phyloP scores from a whole-genome alignment of 2,329 filamentous ascomycete species.

The Albifimbria verrucaria region DNA sequence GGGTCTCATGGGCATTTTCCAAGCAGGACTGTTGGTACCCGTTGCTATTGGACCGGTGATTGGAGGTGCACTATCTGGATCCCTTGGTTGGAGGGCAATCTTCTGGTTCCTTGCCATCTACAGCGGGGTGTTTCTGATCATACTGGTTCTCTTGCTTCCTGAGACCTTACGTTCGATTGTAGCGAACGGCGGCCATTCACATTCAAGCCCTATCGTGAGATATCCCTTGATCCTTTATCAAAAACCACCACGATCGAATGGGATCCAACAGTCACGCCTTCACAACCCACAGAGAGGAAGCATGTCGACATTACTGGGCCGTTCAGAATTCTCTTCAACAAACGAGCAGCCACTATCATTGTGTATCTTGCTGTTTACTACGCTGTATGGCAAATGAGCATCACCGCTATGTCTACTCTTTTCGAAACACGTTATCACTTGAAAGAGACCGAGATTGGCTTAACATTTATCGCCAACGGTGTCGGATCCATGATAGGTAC shows the following conservation, averaged over 20 bases:
- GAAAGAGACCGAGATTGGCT: conserved; percentile 40
- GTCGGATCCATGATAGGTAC: conserved; percentile 52
- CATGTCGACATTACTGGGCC: conserved; percentile 41
- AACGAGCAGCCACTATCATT: conserved; percentile 39
- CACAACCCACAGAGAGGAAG: conserved; percentile 17
- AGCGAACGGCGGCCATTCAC: conserved; percentile 11
- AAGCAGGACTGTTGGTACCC: background rate
- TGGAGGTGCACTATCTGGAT: conserved; percentile 35
- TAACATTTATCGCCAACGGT: conserved; percentile 54
- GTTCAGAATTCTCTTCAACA: conserved; percentile 43
- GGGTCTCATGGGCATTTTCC: background rate
- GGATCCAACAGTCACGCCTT: background rate
- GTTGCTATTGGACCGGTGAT: conserved; percentile 31
- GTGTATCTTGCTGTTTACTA: conserved; percentile 48
- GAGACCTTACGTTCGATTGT: conserved; percentile 14
- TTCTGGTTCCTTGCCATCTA: conserved; percentile 18
- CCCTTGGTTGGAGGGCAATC: conserved; percentile 14
- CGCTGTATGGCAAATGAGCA: conserved; percentile 53
- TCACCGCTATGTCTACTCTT: conserved; percentile 48
- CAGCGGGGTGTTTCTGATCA: conserved; percentile 5
- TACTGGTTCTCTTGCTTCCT: conserved; percentile 3
- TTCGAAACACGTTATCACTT: conserved; percentile 42
- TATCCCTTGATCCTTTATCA: conserved; percentile 32
- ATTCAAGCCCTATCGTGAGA: too few species aligned
- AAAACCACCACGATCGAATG: conserved; percentile 21